Conservation (phyloP, 768 basidiomycete species). For the Pluteus cervinus region DNA sequence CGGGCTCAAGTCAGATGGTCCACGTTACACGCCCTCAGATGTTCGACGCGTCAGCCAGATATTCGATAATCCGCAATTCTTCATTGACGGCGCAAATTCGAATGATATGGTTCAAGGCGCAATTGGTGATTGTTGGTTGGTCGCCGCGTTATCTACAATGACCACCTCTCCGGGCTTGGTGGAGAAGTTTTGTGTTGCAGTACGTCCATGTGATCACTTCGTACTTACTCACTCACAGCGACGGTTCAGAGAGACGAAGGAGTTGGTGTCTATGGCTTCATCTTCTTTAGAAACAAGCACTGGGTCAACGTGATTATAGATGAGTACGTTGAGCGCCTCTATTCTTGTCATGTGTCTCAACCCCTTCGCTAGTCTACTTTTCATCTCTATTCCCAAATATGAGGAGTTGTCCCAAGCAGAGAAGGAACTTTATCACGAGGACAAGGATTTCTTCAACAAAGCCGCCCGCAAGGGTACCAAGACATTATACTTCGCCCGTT, state of each 20-base stretch:
- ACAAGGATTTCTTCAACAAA: conserved; percentile 39
- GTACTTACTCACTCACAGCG: neutral
- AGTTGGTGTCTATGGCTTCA: conserved; percentile 54
- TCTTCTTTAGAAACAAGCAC: conserved; percentile 44
- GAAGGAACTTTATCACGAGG: conserved; percentile 43
- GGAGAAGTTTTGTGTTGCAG: conserved; percentile 37
- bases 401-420: conserved; percentile 37
- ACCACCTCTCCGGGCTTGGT: conserved; percentile 41
- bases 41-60: conserved; percentile 43
- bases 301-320: conserved; percentile 55
- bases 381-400: conserved; percentile 42
- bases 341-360: neutral
- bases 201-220: conserved; percentile 15
- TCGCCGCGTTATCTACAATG: conserved; percentile 45
- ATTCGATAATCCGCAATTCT: conserved; percentile 47
- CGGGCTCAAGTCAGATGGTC: conserved; percentile 22
- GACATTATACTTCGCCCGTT: conserved; percentile 44
- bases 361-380: conserved; percentile 24
- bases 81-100: conserved; percentile 37
- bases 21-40: conserved; percentile 32
- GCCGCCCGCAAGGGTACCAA: conserved; percentile 43
- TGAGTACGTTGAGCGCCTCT: conserved; percentile 33
- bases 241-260: conserved; percentile 36
- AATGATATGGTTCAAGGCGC: conserved; percentile 47
- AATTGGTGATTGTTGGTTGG: conserved; percentile 53